Conservation (phyloP, 345 rosid species). For the Pelargonium nanum region DNA sequence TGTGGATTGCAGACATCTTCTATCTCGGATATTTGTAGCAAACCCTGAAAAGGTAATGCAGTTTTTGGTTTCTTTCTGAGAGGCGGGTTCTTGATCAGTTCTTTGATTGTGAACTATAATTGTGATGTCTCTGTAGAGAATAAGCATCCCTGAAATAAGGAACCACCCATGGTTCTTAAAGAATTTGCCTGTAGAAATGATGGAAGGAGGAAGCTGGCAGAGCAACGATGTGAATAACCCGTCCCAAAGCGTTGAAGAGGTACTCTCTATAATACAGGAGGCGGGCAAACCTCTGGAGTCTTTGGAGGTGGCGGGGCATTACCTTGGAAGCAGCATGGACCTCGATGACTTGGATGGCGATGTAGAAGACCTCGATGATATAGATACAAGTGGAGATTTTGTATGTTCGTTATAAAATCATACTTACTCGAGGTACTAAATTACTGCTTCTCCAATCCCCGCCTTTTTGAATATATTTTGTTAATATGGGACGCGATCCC, state of each 20-base stretch:
- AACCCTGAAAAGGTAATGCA: conserved; percentile 8
- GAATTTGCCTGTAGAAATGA: conserved; percentile 51
- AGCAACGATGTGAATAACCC: conserved; percentile 45
- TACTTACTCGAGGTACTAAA: neutral
- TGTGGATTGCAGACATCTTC: conserved; percentile 6
- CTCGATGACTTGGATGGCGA: conserved; percentile 53
- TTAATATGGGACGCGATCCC: no score
- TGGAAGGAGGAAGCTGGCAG: conserved; percentile 49
- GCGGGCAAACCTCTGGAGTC: conserved; percentile 36
- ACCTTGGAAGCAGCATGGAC: conserved; percentile 46
- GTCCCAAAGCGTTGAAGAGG: conserved; percentile 54
- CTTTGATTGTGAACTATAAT: no score
- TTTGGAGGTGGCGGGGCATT: conserved; percentile 18
- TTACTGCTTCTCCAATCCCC: no score
- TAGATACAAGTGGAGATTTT: conserved; percentile 47
- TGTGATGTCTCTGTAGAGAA: neutral
- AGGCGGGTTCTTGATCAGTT: no score
- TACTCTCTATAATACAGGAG: conserved; percentile 36
- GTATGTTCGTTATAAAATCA: conserved; percentile 30
- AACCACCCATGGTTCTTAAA: conserved; percentile 58
- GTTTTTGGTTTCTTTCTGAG: neutral
- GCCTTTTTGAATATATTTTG: no score
- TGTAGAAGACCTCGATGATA: conserved; percentile 32
- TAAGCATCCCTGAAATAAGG: conserved; percentile 3
- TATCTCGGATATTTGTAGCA: conserved; percentile 8